These are phyloP conservation scores for Penicillium desertorum DNA, from an alignment of 495 filamentous ascomycete species.

Conservation along the genomic window DNA sequence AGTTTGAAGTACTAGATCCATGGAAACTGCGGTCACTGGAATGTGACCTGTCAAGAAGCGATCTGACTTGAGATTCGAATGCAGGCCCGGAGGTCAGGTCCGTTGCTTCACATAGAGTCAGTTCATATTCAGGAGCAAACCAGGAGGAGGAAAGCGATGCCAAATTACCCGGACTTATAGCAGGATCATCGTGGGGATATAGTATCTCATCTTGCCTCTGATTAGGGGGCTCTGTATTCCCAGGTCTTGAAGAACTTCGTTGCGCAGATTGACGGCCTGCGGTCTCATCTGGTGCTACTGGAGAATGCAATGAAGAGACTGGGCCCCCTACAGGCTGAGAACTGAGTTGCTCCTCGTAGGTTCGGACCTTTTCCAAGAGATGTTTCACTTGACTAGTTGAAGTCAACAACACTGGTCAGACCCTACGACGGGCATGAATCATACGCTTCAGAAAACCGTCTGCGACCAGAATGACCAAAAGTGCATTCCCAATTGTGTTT, in stretches of 20 bases:
- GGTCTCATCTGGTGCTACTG: neutral
- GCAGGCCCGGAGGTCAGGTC: conserved; percentile 26
- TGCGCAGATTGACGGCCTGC: neutral
- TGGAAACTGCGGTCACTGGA: neutral
- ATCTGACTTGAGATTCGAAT: conserved; percentile 28
- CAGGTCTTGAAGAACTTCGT: neutral
- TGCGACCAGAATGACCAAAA: conserved; percentile 19
- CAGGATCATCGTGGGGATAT: conserved; percentile 9
- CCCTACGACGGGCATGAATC: neutral
- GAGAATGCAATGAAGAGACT: neutral
- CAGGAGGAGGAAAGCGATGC: neutral
- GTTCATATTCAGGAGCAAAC: neutral
- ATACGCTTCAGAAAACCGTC: conserved; percentile 24
- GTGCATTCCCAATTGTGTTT: conserved; percentile 26
- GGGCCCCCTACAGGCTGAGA: neutral
- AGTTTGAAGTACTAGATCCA: neutral
- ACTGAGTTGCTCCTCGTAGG: conserved; percentile 20
- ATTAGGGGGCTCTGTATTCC: neutral
- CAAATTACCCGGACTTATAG: conserved; percentile 20
- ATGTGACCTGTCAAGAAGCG: conserved; percentile 17
- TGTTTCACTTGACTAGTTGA: conserved; percentile 16
- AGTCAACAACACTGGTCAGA: neutral
- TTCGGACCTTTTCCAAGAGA: conserved; percentile 18
- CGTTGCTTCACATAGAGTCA: conserved; percentile 15
- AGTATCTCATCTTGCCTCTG: neutral